phyloP scores from a whole-genome alignment of 108 stramenopile genomes.

The Schizochytrium sp. region DNA sequence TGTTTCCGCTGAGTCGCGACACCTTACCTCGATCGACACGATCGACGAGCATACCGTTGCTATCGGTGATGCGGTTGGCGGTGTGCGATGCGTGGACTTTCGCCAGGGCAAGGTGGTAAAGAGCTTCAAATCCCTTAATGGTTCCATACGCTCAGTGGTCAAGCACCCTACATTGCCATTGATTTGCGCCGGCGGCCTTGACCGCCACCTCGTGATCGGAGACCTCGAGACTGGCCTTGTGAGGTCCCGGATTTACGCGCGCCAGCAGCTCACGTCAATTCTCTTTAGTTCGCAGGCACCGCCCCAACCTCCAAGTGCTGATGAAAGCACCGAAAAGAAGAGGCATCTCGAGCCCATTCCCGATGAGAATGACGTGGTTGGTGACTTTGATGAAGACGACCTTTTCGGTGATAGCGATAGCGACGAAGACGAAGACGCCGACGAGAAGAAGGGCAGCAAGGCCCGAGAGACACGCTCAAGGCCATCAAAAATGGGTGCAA shows the following conservation, averaged over 20 bases:
- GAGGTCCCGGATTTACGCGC: not conserved
- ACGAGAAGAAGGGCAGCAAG: not conserved
- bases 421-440: not conserved
- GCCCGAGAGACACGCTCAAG: too few relatives aligned
- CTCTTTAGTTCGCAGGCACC: not conserved
- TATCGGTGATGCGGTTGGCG: not conserved
- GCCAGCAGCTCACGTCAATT: not conserved
- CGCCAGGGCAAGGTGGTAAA: not conserved
- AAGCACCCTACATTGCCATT: not conserved
- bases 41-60: not conserved
- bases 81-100: not conserved
- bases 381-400: not conserved
- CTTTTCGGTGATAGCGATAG: not conserved
- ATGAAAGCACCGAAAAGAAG: not conserved
- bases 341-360: not conserved
- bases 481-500: too few relatives aligned
- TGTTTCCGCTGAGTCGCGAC: not conserved
- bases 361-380: not conserved
- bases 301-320: not conserved
- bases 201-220: not conserved
- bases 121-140: not conserved
- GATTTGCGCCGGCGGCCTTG: not conserved
- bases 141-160: not conserved
- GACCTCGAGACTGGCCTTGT: not conserved
- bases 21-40: not conserved